Evolutionary conservation across 768 basidiomycete genomes (phyloP).

Genomic region (Leccinum boreale): DNA sequence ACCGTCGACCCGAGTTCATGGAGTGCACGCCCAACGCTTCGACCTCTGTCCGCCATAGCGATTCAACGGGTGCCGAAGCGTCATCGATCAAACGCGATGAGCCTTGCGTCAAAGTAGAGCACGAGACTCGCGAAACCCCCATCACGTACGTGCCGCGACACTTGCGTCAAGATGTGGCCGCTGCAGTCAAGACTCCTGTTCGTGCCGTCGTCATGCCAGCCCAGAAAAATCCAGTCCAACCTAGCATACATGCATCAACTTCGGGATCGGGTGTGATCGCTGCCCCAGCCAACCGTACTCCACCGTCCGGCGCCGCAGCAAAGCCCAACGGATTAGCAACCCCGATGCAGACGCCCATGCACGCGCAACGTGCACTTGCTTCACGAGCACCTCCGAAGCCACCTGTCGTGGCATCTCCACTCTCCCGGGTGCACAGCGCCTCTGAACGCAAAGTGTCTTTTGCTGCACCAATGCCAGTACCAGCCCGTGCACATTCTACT

Average conservation of each 20-base stretch:
- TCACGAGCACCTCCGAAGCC: conserved; percentile 4
- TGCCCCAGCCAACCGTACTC: neutral
- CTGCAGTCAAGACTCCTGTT: conserved; percentile 1
- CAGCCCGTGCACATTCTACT: neutral
- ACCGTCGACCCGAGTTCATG: conserved; percentile 69
- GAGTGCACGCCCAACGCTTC: conserved; percentile 36
- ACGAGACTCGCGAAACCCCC: conserved; percentile 10
- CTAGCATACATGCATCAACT: neutral
- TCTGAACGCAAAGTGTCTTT: conserved; percentile 15
- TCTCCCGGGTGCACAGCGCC: conserved; percentile 8
- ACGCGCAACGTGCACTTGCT: conserved; percentile 28
- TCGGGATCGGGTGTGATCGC: neutral
- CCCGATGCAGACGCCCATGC: conserved; percentile 34
- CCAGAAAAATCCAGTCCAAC: neutral
- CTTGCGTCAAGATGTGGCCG: conserved; percentile 30
- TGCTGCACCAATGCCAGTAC: neutral
- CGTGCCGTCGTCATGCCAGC: neutral
- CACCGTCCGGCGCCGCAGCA: neutral
- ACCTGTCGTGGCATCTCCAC: conserved; percentile 7
- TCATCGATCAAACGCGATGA: neutral
- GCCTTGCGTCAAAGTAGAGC: conserved; percentile 20
- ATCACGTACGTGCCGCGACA: conserved; percentile 40
- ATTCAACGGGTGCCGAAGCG: neutral
- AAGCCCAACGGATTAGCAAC: conserved; percentile 28
- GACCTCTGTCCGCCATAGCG: neutral